A percentile compares a stretch with the other conserved stretches of the same genome.
Evolutionary conservation across 2,329 filamentous ascomycete genomes (phyloP).

Genomic region (Pyricularia pennisetigena): DNA sequence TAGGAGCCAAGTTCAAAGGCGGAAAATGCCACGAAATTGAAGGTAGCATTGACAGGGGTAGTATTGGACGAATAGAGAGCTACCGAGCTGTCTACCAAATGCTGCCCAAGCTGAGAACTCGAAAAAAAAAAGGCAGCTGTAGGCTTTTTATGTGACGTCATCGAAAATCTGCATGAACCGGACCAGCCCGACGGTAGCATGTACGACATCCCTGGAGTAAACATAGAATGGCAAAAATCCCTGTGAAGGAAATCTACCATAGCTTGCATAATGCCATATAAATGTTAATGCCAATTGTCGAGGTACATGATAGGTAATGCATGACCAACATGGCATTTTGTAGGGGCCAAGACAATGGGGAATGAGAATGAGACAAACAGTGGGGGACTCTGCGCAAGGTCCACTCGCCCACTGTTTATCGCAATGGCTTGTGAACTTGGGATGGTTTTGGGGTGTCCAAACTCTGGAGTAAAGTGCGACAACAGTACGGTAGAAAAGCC

Average conservation of each 20-base stretch:
- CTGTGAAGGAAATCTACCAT: background rate
- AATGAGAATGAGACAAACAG: background rate
- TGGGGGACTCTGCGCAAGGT: background rate
- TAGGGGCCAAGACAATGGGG: background rate
- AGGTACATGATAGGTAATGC: background rate
- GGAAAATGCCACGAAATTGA: no score
- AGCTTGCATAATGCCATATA: no score
- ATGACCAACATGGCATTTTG: background rate
- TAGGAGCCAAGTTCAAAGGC: no score
- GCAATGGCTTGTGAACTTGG: background rate
- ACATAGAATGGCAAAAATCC: background rate
- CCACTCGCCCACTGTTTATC: background rate
- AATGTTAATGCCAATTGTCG: background rate
- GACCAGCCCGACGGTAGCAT: background rate
- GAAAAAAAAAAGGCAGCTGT: background rate
- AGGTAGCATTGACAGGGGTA: no score
- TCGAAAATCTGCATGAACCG: background rate
- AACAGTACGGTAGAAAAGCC: background rate
- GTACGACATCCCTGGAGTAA: background rate
- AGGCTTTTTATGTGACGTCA: background rate
- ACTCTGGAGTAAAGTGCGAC: background rate
- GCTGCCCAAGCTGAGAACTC: background rate
- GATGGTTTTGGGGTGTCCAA: background rate
- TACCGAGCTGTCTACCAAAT: background rate
- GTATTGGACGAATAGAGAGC: background rate